Evolutionary conservation across 768 basidiomycete species (phyloP), one percentile per base, ranked within the genome.

Genomic region (Tulasnella sp.): DNA sequence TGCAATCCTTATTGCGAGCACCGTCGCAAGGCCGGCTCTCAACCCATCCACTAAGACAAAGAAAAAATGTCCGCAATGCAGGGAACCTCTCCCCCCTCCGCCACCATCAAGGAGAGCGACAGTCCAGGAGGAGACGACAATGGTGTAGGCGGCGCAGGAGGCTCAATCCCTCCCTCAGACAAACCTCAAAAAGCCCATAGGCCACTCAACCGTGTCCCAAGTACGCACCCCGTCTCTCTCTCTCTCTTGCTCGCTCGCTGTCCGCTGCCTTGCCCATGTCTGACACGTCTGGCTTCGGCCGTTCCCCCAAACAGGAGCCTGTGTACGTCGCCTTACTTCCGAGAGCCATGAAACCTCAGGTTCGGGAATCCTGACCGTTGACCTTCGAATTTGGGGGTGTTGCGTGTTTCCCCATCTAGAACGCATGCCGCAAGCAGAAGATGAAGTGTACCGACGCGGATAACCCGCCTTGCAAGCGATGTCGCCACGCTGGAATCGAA

Each of bases 361-460:
- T 38, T 72, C 71, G 18, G 39, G n/a, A 27, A 24, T 58, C 27
- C 40, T 71, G 46, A 75, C 79, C 80, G 72, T 68, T 18, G 27
- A 44, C 44, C 34, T 68, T 80, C 81, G 83, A 82, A 85, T 81
- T 74, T 27, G 58, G 19, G 24, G 42, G 44, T 14, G 42, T 1
- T 9, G 42, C 16, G 3, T 42, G 44, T 74, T 58, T 46, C 62
- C 27, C 62, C 62, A 76, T 58, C 58, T 84, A 96, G 95, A 97
- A 97, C 91, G 94, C 95, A 24, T 97, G 96, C 85, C 88, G 96
- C 82, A 94, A 95, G 83, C 96, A 97, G 88, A 98, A 98, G 87
- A 98, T 98, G 97, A 89, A 96, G 82, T 98, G 96, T 84, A 95
- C 97, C 7, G 96, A 95, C 1, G 97, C 96, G 21, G 97, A 98